Percentiles rank a stretch among this genome's conserved stretches.
Evolutionary conservation across 2,329 filamentous ascomycete genomes (phyloP).

Genomic region (Alternaria sp.): DNA sequence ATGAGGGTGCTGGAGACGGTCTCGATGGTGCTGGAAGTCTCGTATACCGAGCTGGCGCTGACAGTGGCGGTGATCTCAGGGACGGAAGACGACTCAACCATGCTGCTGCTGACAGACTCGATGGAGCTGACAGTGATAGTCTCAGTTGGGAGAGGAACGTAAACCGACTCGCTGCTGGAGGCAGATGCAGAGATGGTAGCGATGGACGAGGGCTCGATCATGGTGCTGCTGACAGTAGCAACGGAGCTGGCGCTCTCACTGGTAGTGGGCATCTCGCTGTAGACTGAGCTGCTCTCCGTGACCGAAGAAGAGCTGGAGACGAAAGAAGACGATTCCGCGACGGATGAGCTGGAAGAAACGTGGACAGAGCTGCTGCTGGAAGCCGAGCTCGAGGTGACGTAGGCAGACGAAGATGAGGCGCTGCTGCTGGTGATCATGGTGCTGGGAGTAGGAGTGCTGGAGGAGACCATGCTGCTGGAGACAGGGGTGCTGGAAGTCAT

Average conservation of each 20-base stretch:
- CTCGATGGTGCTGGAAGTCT: not conserved
- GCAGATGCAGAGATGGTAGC: not conserved
- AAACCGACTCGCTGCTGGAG: not conserved
- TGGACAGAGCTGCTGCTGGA: not conserved
- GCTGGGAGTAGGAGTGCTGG: not conserved
- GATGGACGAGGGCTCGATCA: not conserved
- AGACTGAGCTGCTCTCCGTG: constrained; percentile 5
- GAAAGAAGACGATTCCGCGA: not conserved
- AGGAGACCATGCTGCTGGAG: not conserved
- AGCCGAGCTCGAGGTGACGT: not conserved
- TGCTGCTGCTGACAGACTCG: not conserved
- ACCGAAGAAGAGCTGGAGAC: not conserved
- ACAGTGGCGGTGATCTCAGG: not conserved
- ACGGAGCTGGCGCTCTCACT: not conserved
- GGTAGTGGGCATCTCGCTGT: not conserved
- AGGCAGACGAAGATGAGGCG: constrained; percentile 3
- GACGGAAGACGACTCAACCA: not conserved
- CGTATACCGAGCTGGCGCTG: not conserved
- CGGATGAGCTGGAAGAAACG: constrained; percentile 2
- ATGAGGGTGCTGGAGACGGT: not conserved
- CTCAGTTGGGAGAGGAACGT: not conserved
- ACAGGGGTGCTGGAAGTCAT: not conserved
- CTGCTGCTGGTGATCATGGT: constrained; percentile 1
- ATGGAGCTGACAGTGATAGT: not conserved
- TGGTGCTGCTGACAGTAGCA: not conserved